Base-by-base conservation (phyloP, 2,329 filamentous ascomycete species). In the Ceratocystis albifundus region DNA sequence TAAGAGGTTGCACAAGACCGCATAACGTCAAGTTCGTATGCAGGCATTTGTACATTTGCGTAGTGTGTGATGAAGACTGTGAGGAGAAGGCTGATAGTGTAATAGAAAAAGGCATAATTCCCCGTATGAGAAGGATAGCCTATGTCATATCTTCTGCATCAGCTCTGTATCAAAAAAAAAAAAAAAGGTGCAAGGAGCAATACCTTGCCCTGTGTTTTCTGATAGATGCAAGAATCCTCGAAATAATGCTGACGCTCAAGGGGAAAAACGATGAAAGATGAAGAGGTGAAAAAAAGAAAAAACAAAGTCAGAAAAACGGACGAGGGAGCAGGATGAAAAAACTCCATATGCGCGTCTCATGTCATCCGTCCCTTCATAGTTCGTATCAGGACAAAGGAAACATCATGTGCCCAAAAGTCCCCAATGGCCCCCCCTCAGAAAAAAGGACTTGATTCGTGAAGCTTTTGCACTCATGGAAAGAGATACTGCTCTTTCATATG, bases 161-260 rank as follows among this genome's bases (percentile, higher is more conserved):
- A 30, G 53, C 53, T 32, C 32, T 17, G 28, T 41, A 41, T 30
- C 53, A 32, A 57, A 63, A 32, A 32, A 44, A 41, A n/a, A 25
- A 32, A 57, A 63, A 32, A 32, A 44, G 61, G 66, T 67, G 55
- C 66, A 67, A 67, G 55, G 66, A 67, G 66, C 66, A 67, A 65
- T 67, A 67, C 66, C 66, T 55, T 65, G 66, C 63, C 66, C 61
- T 44, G 20, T 48, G 64, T 65, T 48, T 63, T 45, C 30, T 15
- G 25, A 46, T 28, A 28, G 36, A 48, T 32, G 48, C 30, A 63
- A 63, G 12, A 57, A 57, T n/a, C 7, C 10, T 12, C 10, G 53
- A 57, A 57, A 28, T 25, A 57, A 32, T 57, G 53, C 22, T 57
- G 53, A 57, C 28, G 53, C 53, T 57, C 22, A 55, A 45, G 55